Conservation (phyloP, 208 protist genomes). For the Acanthamoeba castellanii region DNA sequence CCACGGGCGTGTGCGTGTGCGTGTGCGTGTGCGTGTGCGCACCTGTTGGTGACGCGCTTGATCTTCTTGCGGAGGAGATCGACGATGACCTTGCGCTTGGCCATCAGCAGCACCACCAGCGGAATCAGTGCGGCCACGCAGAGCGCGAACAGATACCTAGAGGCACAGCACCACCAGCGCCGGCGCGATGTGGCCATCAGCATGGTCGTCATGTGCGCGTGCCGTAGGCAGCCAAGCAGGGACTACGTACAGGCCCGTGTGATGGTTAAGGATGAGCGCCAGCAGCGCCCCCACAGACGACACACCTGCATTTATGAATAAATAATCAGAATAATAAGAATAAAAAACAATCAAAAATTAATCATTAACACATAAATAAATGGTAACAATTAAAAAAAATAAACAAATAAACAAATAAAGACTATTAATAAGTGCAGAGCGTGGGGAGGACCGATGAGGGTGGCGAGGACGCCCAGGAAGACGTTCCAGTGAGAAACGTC, state of each 20-base stretch:
- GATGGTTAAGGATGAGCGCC: constrained; percentile 40
- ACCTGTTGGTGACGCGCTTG: constrained; percentile 31
- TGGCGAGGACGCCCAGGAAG: constrained; percentile 12
- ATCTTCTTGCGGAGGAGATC: constrained; percentile 55
- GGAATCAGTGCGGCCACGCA: constrained; percentile 5
- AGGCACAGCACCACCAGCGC: too few relatives aligned
- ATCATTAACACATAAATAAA: neutral
- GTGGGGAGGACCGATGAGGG: neutral
- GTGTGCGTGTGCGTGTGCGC: neutral
- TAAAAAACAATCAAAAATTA: neutral
- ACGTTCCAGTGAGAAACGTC: constrained; percentile 57
- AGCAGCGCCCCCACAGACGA: neutral
- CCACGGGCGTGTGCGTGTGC: neutral
- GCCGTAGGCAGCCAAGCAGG: neutral
- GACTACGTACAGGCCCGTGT: neutral
- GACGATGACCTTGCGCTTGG: constrained; percentile 62
- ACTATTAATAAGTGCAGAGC: neutral
- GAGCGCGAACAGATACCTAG: constrained; percentile 47
- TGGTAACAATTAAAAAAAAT: neutral
- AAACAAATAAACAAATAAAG: neutral
- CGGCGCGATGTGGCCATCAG: too few relatives aligned
- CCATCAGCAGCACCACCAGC: constrained; percentile 42
- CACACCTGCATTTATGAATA: neutral
- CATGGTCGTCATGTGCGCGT: neutral
- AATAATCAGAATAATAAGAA: neutral